phyloP scores from a whole-genome alignment of 1,284 basidiomycete species.

The Leccinum griseonigrum region DNA sequence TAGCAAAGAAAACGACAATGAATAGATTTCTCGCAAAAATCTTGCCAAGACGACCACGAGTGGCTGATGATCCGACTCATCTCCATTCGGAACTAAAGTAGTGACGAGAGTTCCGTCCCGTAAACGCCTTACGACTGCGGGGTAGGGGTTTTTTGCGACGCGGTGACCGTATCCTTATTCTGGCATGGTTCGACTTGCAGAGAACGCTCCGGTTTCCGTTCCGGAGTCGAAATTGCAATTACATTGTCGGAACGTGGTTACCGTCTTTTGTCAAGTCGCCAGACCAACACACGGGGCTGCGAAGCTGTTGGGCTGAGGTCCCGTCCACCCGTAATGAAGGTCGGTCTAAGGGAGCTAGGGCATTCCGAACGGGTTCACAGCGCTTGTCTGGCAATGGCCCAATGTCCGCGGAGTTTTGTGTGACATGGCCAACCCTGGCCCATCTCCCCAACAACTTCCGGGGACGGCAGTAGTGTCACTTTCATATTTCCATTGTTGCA shows the following conservation, averaged over 20 bases:
- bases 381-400: slow-evolving; percentile 4
- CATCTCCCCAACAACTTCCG: slow-evolving; percentile 12
- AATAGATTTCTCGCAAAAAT: not conserved
- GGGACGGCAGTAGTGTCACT: slow-evolving; percentile 1
- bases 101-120: slow-evolving; percentile 4
- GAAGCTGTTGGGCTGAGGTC: slow-evolving; percentile 12
- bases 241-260: slow-evolving; percentile 6
- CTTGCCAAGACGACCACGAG: slow-evolving; percentile 1
- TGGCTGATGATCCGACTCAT: not conserved
- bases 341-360: slow-evolving; percentile 12
- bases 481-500: not conserved
- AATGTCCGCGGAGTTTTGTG: slow-evolving; percentile 28
- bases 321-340: slow-evolving; percentile 21
- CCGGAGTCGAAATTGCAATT: slow-evolving; percentile 6
- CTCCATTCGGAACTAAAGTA: slow-evolving; percentile 3
- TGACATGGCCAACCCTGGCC: slow-evolving; percentile 8
- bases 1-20: slow-evolving; percentile 1
- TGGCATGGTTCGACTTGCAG: not conserved
- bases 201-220: not conserved
- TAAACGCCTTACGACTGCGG: slow-evolving; percentile 21
- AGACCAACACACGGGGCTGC: slow-evolving; percentile 10
- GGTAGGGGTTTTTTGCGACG: slow-evolving; percentile 25
- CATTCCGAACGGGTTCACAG: slow-evolving; percentile 16
- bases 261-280: slow-evolving; percentile 5
- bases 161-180: not conserved